A percentile compares a stretch with the other conserved stretches of the same genome.
These are phyloP conservation scores for Podila verticillata DNA, from an alignment of 192 early-diverging fungal genomes.

Conservation along the genomic window DNA sequence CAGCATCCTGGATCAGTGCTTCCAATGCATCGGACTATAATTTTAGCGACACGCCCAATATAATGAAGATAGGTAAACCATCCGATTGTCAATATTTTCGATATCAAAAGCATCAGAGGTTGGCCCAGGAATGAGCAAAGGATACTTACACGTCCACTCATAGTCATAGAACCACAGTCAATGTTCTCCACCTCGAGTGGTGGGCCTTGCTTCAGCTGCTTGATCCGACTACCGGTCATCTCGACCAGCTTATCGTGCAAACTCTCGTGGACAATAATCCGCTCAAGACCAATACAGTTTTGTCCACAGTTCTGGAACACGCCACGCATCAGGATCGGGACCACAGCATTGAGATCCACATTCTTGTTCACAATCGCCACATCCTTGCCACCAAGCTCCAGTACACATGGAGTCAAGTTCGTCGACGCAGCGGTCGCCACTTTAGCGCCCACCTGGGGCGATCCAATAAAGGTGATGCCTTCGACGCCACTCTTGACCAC, in stretches of 20 bases:
- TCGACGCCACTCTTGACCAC: conserved; percentile 71
- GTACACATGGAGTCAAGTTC: conserved; percentile 80
- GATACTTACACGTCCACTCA: conserved; percentile 66
- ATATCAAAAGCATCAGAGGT: too few relatives aligned
- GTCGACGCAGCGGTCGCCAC: conserved; percentile 78
- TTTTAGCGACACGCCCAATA: background rate
- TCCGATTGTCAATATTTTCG: too few relatives aligned
- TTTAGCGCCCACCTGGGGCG: conserved; percentile 80
- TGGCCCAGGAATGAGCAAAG: too few relatives aligned
- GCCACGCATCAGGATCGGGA: conserved; percentile 82
- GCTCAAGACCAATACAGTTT: conserved; percentile 91
- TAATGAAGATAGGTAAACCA: background rate
- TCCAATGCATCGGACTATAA: conserved; percentile 65
- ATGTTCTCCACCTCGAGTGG: conserved; percentile 71
- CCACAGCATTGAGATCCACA: conserved; percentile 69
- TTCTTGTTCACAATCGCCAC: conserved; percentile 84
- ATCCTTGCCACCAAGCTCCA: conserved; percentile 95
- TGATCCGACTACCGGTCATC: conserved; percentile 67
- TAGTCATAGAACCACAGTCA: conserved; percentile 89
- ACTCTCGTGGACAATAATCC: conserved; percentile 77
- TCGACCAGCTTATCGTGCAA: conserved; percentile 76
- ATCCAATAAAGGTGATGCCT: conserved; percentile 91
- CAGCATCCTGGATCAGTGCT: conserved; percentile 76
- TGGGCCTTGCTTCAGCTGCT: conserved; percentile 73
- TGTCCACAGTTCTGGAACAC: conserved; percentile 91